A percentile compares a stretch with the other conserved stretches of the same genome.
Conservation (phyloP, 2,329 filamentous ascomycete genomes). For the Aureobasidium vineae region DNA sequence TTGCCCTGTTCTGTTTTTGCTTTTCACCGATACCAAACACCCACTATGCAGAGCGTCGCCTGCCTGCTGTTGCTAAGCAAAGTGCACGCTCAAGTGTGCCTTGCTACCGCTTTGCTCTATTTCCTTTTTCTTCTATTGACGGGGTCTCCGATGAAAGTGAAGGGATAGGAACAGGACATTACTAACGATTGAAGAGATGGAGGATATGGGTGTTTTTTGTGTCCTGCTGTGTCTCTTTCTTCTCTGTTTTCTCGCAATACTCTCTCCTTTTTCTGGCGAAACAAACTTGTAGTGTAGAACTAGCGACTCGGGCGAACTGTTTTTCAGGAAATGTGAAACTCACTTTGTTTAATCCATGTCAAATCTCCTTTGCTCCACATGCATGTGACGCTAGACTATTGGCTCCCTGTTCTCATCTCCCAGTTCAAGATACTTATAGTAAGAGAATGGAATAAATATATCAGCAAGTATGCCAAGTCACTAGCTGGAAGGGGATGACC, state of each 20-base stretch:
- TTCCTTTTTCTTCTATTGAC: slow-evolving; percentile 6
- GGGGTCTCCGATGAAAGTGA: neutral
- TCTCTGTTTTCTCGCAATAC: neutral
- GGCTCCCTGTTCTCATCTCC: too few relatives aligned
- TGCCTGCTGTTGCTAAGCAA: neutral
- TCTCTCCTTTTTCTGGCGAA: neutral
- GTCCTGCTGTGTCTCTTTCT: neutral
- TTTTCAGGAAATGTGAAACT: neutral
- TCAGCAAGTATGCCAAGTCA: too few relatives aligned
- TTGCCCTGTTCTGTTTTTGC: neutral
- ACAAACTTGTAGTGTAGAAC: slow-evolving; percentile 10
- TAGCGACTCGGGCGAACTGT: neutral
- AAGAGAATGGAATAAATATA: too few relatives aligned
- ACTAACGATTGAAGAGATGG: slow-evolving; percentile 17
- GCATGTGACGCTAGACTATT: too few relatives aligned
- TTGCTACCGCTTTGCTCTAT: neutral
- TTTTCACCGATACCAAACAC: slow-evolving; percentile 1
- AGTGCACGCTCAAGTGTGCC: neutral
- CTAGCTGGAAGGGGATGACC: too few relatives aligned
- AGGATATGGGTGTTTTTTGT: slow-evolving; percentile 5
- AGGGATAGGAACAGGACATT: neutral
- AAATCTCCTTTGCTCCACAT: too few relatives aligned
- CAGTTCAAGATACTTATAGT: too few relatives aligned
- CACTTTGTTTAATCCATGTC: neutral
- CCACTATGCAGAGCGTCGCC: neutral